These are phyloP conservation scores for Aspergillus hancockii DNA, from an alignment of 495 filamentous ascomycete genomes.

Conservation along the genomic window DNA sequence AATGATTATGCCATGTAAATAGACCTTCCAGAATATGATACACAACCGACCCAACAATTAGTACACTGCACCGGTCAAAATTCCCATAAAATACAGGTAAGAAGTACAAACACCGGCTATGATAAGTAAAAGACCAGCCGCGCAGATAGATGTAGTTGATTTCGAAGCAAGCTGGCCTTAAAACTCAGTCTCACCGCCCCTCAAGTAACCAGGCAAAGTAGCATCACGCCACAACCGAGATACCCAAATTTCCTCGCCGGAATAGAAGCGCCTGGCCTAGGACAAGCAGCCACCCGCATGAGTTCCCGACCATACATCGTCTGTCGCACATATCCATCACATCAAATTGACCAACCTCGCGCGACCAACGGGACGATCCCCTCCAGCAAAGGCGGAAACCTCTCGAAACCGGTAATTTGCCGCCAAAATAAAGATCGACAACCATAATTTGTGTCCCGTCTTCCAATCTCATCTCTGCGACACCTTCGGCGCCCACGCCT, in stretches of 20 bases:
- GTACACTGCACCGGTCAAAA: background rate
- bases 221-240: no score
- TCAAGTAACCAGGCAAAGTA: no score
- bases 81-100: background rate
- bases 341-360: background rate
- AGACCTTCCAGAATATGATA: background rate
- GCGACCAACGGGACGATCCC: background rate
- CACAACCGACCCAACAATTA: background rate
- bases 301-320: no score
- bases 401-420: background rate
- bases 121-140: no score
- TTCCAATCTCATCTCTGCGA: conserved; percentile 31
- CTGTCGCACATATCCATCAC: background rate
- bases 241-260: no score
- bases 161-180: background rate
- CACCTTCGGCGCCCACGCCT: conserved; percentile 62
- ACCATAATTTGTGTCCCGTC: background rate
- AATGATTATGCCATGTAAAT: background rate
- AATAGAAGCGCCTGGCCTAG: no score
- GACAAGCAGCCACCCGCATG: no score
- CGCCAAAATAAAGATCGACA: background rate
- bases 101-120: background rate
- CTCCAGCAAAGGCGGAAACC: background rate
- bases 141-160: background rate
- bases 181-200: no score